These are phyloP conservation scores for Kurtzmaniella quercitrusa DNA, from an alignment of 1,139 yeast species.

Conservation along the genomic window DNA sequence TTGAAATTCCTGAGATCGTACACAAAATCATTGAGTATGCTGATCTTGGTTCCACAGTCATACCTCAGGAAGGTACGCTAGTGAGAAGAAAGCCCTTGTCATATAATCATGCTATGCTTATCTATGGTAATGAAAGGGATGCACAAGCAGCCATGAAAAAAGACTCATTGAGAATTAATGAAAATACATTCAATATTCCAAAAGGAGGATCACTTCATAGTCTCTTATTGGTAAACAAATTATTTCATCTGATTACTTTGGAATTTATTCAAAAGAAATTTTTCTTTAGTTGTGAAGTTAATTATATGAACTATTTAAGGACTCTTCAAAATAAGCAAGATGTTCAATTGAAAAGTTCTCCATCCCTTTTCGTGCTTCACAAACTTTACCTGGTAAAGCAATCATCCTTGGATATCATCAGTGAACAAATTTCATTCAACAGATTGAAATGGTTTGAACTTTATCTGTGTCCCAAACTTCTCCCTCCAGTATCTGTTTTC, in stretches of 20 bases:
- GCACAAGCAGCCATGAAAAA: slow-evolving; percentile 51
- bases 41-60: slow-evolving; percentile 41
- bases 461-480: slow-evolving; percentile 73
- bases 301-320: slow-evolving; percentile 42
- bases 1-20: slow-evolving; percentile 75
- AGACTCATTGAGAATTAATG: slow-evolving; percentile 13
- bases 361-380: slow-evolving; percentile 32
- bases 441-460: slow-evolving; percentile 67
- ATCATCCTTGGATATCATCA: slow-evolving; percentile 20
- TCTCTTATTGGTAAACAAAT: slow-evolving; percentile 64
- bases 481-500: slow-evolving; percentile 49
- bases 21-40: slow-evolving; percentile 56
- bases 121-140: slow-evolving; percentile 45
- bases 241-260: slow-evolving; percentile 57
- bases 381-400: slow-evolving; percentile 34
- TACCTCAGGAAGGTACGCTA: slow-evolving; percentile 60
- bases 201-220: slow-evolving; percentile 35
- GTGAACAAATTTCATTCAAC: slow-evolving; percentile 34
- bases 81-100: slow-evolving; percentile 65
- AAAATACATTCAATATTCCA: slow-evolving; percentile 6
- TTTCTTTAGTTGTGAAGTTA: slow-evolving; percentile 47
- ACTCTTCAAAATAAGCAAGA: background rate
- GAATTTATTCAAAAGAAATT: slow-evolving; percentile 54
- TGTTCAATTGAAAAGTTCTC: slow-evolving; percentile 18
- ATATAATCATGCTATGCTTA: slow-evolving; percentile 48